These are phyloP conservation scores for Exophiala viscosa DNA, from an alignment of 2,329 filamentous ascomycete genomes.

Conservation along the genomic window DNA sequence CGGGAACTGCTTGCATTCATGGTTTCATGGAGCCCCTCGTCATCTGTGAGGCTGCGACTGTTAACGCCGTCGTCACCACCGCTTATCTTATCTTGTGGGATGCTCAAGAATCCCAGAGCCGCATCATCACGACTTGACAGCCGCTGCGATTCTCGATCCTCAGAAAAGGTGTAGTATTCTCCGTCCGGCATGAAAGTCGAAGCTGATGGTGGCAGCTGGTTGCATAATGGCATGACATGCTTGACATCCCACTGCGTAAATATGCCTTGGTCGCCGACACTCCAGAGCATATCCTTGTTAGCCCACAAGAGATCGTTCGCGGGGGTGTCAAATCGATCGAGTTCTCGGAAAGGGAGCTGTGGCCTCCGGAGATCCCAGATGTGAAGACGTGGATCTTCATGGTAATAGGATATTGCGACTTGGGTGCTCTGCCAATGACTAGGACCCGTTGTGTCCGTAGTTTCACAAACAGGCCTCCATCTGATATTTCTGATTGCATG, in stretches of 20 bases:
- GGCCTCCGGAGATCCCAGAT: constrained; percentile 63
- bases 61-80: constrained; percentile 46
- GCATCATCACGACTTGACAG: constrained; percentile 40
- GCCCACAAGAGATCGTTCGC: constrained; percentile 62
- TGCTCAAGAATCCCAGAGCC: constrained; percentile 39
- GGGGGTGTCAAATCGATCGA: constrained; percentile 53
- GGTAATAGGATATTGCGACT: constrained; percentile 60
- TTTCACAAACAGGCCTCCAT: constrained; percentile 60
- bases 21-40: constrained; percentile 56
- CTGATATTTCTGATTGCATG: constrained; percentile 60
- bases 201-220: constrained; percentile 55
- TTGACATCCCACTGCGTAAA: constrained; percentile 63
- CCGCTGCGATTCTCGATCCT: constrained; percentile 47
- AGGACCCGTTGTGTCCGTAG: constrained; percentile 48
- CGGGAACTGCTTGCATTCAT: constrained; percentile 50
- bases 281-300: constrained; percentile 62
- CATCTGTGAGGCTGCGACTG: constrained; percentile 49
- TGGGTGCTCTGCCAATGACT: constrained; percentile 60
- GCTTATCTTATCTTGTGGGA: constrained; percentile 41
- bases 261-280: constrained; percentile 57
- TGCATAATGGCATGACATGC: constrained; percentile 56
- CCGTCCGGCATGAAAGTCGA: constrained; percentile 57
- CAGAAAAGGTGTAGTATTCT: constrained; percentile 53
- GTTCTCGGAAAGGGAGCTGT: constrained; percentile 59
- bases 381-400: constrained; percentile 58